Evolutionary conservation across 768 basidiomycete species (phyloP), one percentile per base, ranked within the genome.

Genomic region (Agaricus subrufescens): DNA sequence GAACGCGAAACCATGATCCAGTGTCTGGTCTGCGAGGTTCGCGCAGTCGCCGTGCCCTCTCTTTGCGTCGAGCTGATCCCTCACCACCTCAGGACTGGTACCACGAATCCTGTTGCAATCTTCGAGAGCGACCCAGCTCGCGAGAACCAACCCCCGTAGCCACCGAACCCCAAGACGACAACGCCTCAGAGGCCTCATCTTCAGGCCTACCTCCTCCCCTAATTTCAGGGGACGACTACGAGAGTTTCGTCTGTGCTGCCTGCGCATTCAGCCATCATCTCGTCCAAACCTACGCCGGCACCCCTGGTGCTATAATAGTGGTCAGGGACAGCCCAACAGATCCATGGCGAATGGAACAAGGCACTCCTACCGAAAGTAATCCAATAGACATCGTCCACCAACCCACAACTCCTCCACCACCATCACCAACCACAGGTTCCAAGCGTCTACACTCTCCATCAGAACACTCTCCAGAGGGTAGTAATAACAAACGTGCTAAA

Each of bases 1-100:
- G 91, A 94, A 70, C 69, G 68, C 57, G 91, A 94, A 71, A 88
- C 90, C 2, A 94, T 94, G 91, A 86, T 93, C 30, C 91, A 94
- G 71, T 94, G 91, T 67, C 70, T 93, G 51, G 74, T 83, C 15
- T 94, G 91, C 69, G 91, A 94, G 79, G 91, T 92, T 60, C 65
- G 82, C 75, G 56, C 39, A 50, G 61, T 51, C 47, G 26, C 48
- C 42, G 48, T 45, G 12, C 23, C 43, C 54, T 58, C 19, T 27
- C 45, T 39, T 23, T 42, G n/a, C 30, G 31, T 38, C 7, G 30
- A 55, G 55, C 14, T 2, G 8, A 34, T 39, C 40, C 48, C 38
- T 14, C 14, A 45, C 47, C 31, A 10, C 23, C 30, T 23, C 59
- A 92, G 90, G 91, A 94, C 65, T 94, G 91, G 91, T 94, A 85